Evolutionary conservation across 768 basidiomycete species (phyloP), one percentile per base, ranked within the genome.

Genomic region (Holtermannia corniformis): DNA sequence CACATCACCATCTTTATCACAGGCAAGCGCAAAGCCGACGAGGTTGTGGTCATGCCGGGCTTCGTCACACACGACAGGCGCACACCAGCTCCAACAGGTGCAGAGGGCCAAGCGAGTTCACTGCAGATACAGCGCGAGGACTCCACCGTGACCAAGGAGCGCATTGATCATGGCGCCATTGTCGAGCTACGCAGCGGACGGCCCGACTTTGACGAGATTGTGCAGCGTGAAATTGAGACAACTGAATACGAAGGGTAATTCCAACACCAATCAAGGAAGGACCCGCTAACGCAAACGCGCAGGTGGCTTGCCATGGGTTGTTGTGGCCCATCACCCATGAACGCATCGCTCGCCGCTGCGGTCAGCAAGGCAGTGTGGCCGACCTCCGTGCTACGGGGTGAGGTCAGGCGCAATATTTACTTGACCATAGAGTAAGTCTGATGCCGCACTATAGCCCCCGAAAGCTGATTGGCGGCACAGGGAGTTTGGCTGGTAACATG

Each of bases 281-380:
- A 26, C 27, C 27, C 10, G 16, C 19, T 24, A n/a, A 26, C 13
- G 4, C 27, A 7, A 13, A 24, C 26, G 27, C 21, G 22, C 10
- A 49, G 47, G 11, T 49, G 55, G 55, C 16, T 51, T 27, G 55
- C 50, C 7, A 42, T 56, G 40, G 55, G 55, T 12, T 32, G 49
- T 3, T 56, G 55, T 20, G 55, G 55, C 11, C 55, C 55, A 5
- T 49, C 50, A 2, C 55, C 55, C 16, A 56, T 56, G 55, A 56
- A 56, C 21, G 50, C 41, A 27, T 56, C 55, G n/a, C 50, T 56
- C 16, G 50, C 50, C 14, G 46, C 41, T 19, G 55, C 55, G 0
- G 55, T 56, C 20, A 48, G 45, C 20, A 41, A 41, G 19, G 55
- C 51, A 1, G 55, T 56, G 5, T 21, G 23, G 22, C 55, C 55